Evolutionary conservation across 2,329 filamentous ascomycete genomes (phyloP), one percentile per base, ranked within the genome.

Genomic region (Drechslera avenae): DNA sequence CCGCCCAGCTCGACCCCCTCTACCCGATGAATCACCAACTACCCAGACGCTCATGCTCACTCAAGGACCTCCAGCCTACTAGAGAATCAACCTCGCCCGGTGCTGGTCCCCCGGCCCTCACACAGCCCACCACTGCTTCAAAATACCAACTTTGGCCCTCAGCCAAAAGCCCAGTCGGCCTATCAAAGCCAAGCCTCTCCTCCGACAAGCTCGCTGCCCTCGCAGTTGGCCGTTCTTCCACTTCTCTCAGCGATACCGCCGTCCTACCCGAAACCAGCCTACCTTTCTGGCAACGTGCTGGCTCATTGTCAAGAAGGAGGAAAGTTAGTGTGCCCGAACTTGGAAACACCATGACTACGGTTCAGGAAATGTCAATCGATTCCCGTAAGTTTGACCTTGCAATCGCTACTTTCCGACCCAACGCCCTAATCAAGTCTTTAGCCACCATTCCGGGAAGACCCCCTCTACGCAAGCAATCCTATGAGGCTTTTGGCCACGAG

Each of bases 291-390:
- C 67, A 72, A 54, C 67, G 68, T 39, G 64, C 67, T 42, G 66
- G 70, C 35, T 74, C 73, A 19, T 60, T 76, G 40, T 72, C 72
- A 33, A 65, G 72, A 45, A 63, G 73, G 44, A 65, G 73, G 40
- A 75, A 76, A 50, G 64, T 76, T 60, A 76, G 73, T 54, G 71
- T 75, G 23, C 70, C 73, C 28, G 73, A 76, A 43, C 60, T 75
- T 41, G 60, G 68, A 34, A 57, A 57, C 36, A 71, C 68, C 36
- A 75, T 74, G 73, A 69, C 70, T 23, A 75, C 70, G 3, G 70
- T 72, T 16, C 73, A 73, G 46, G 72, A 75, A 45, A 57, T 63
- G 52, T 51, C 66, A 32, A 63, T 75, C 41, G 73, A 76, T 55
- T 75, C 73, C 52, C 73, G 73, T 76, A 69, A 62, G 72, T 66